Base-by-base conservation (phyloP, 495 filamentous ascomycete genomes). In the Aspergillus affinis region DNA sequence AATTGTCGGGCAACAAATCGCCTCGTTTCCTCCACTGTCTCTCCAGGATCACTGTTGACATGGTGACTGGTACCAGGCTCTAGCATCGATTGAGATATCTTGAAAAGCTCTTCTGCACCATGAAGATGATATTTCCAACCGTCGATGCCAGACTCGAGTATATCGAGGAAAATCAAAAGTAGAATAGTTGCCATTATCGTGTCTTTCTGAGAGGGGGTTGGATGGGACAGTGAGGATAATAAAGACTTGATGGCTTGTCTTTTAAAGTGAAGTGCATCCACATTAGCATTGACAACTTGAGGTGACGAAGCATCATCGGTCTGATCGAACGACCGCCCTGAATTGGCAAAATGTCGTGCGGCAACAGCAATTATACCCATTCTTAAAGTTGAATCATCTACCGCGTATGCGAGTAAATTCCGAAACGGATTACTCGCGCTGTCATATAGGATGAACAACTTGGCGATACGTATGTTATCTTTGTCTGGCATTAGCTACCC, bases 161-260 rank as follows among this genome's bases (percentile, higher is more conserved):
- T 73, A 61, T 84, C 78, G 21, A 86, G 73, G 47, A 85, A 84
- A 58, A 86, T 75, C 44, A 86, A 75, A 58, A 85, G 81, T 27
- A 85, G 77, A 2, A 82, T 76, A 23, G 79, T 79, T 6, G 81
- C 78, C 44, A 82, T 72, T 30, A 75, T 77, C 6, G 69, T 70
- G 55, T 76, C 78, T 3, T 64, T 62, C 59, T 21, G 74, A 57
- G 5, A 70, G 55, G 27, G 60, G 9, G 17, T 65, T 57, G 55
- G 29, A 54, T 65, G 60, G 6, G 44, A 29, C 18, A 68, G 75
- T 50, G 75, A 73, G 0, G 54, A 58, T 3, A 73, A 73, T 0
- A 85, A 64, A 9, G 75, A 72, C 21, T 73, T 65, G 45, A 85
- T 81, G 20, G 83, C 81, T 45, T 72, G 71, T 53, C 78, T 72